phyloP scores from a whole-genome alignment of 371 early-diverging fungal genomes.

The Mortierella sp. region DNA sequence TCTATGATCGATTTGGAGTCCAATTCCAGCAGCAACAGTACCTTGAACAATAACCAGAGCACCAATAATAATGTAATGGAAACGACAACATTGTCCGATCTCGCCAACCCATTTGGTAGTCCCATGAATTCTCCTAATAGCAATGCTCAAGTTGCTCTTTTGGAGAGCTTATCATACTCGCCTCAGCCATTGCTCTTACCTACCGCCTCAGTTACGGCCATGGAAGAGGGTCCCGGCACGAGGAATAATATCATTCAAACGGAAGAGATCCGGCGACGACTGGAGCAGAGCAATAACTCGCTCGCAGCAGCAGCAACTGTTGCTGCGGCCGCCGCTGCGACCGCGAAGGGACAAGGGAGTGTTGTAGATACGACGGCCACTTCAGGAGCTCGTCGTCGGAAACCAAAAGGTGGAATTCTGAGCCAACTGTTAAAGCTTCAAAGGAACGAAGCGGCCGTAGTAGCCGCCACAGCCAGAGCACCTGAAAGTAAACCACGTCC shows the following conservation, averaged over 20 bases:
- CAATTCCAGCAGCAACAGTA: conserved; percentile 7
- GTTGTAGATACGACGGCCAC: neutral
- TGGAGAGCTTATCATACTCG: conserved; percentile 21
- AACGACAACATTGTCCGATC: conserved; percentile 6
- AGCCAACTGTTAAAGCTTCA: conserved; percentile 43
- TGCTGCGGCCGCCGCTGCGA: neutral
- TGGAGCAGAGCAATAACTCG: conserved; percentile 20
- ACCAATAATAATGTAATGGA: neutral
- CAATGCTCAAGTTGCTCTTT: conserved; percentile 25
- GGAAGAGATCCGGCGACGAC: conserved; percentile 17
- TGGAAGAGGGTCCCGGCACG: conserved; percentile 11
- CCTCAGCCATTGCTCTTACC: conserved; percentile 45
- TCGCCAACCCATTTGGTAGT: conserved; percentile 17
- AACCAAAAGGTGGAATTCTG: conserved; percentile 48
- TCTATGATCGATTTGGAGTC: conserved; percentile 32
- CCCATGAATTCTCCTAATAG: neutral
- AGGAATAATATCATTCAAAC: conserved; percentile 3
- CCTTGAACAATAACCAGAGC: neutral
- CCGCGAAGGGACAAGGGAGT: neutral
- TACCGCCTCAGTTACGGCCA: conserved; percentile 6
- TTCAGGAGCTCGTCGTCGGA: conserved; percentile 31
- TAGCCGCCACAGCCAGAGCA: conserved; percentile 25
- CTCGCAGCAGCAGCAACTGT: neutral
- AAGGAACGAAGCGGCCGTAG: conserved; percentile 42
- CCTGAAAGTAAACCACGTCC: neutral